Evolutionary conservation across 345 rosid genomes (phyloP), one percentile per base, ranked within the genome.

Genomic region (Orychophragmus violaceus): DNA sequence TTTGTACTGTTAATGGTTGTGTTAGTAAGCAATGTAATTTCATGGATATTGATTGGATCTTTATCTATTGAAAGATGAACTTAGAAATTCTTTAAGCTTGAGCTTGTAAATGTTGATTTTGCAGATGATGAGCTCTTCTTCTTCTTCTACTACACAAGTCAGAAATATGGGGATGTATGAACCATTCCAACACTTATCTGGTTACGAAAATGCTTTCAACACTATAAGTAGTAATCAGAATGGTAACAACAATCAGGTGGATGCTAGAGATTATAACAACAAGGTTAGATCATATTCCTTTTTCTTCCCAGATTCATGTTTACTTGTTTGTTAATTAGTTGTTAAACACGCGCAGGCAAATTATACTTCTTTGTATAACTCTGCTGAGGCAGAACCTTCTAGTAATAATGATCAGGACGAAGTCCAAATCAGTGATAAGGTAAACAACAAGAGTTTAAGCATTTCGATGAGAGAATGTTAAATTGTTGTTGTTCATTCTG

Each of bases 111-210:
- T 13, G 11, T 12, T 70, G 39, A 18, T n/a, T 63, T 39, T 46
- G 21, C 58, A 82, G 77, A 81, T 55, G 74, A 87, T 89, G 95
- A 82, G 80, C 77, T 75, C 88, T 71, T 78, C 86, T 48, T 75
- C 87, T 45, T 52, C 90, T 68, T 10, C 39, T 11, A 36, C 12
- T 12, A 66, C 89, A 64, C 92, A 91, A 75, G 70, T 78, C 16
- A 74, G 84, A 79, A 78, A 70, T 64, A 83, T 91, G 84, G 84
- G 84, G 64, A 72, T 86, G 29, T 92, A 83, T 39, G 93, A 92
- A 78, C 84, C 91, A 17, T 82, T 84, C 49, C 87, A 81, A 64
- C 95, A 83, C 48, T 68, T 86, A 24, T 68, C 70, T 75, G 79
- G 83, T 54, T 92, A 95, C 93, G 90, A 70, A n/a, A 89, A 87